Base-by-base conservation (phyloP, 164 flowering plant species). In the Chimonanthus salicifolius region DNA sequence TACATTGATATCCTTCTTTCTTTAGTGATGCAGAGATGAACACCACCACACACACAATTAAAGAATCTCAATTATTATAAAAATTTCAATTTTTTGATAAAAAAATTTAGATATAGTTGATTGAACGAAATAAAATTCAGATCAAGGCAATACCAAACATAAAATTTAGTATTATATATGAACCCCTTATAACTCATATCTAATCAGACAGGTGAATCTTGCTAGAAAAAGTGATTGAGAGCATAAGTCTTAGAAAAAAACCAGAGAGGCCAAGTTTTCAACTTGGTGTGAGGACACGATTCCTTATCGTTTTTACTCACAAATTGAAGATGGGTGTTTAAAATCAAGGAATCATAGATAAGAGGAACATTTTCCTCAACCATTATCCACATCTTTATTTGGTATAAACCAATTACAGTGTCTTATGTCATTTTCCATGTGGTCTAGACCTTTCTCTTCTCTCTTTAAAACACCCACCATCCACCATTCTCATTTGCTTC, bases 391-490 rank as follows among this genome's bases (percentile, higher is more conserved):
- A 49, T 63, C 47, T 71, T 72, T 50, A 65, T 20, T 65, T 49
- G 58, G 20, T 18, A 60, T 7, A 43, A 49, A 72, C 51, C 51
- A 2, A 33, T 18, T 44, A 58, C 11, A 63, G 44, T 46, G 21
- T 75, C 73, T 67, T 48, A 33, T 50, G 81, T 85, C 84, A 75
- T 75, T 83, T 71, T 81, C 78, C 33, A 18, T 51, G 65, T 66
- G 73, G 72, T 63, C 77, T 67, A 68, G 75, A 78, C 81, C 69
- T 70, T 70, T 62, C 65, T 63, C 66, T 69, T 58, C 78, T 20
- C 73, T 72, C 77, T 84, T 73, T 82, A 78, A 78, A 80, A 80
- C 78, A 60, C 71, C 58, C 82, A 65, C 72, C 75, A 71, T 44
- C 75, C 77, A 58, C 62, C 69, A 43, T 46, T 64, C 62, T 76